Evolutionary conservation across 2,329 filamentous ascomycete species (phyloP), one percentile per base, ranked within the genome.

Genomic region (Fusarium verticillioides): DNA sequence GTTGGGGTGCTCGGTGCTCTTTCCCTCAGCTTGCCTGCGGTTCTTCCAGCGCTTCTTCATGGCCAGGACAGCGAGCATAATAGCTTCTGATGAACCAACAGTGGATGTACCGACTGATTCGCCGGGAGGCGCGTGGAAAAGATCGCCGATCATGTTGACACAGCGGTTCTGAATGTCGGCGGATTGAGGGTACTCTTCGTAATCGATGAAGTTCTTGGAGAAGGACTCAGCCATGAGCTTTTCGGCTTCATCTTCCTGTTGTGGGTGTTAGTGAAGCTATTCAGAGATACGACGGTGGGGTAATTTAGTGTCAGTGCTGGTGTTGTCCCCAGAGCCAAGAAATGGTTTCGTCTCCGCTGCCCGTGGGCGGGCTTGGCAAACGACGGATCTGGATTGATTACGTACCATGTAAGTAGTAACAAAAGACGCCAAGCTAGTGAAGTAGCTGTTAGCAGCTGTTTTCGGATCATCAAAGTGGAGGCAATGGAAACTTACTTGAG

Each of bases 31-130:
- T 81, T 92, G 89, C 77, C 94, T 92, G 84, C 91, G 92, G 82
- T 96, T 95, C 85, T 94, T 92, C 96, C 96, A 98, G 78, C 92
- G 90, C 85, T 92, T 94, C 89, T 98, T 98, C 95, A 98, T 97
- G 77, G 95, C 95, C 40, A 98, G 86, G 5, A 94, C 92, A 47
- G 85, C 91, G 42, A 95, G 87, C 92, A 94, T 94, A 84, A 95
- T 95, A 77, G 93, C 93, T 82, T 98, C 96, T 60, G 94, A 97
- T 67, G 93, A 95, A 52, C 96, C 96, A 69, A 98, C 92, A 46
- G 93, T 95, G 9, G 93, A 96, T 2, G 95, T 98, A 44, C 95
- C 95, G 80, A 98, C 90, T 52, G 94, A 90, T 68, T 91, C 90
- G 34, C 87, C 86, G 7, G 88, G 83, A 1, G 94, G 94, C 15